phyloP scores from a whole-genome alignment of 106 monocot genomes.

The Vanilla planifolia region DNA sequence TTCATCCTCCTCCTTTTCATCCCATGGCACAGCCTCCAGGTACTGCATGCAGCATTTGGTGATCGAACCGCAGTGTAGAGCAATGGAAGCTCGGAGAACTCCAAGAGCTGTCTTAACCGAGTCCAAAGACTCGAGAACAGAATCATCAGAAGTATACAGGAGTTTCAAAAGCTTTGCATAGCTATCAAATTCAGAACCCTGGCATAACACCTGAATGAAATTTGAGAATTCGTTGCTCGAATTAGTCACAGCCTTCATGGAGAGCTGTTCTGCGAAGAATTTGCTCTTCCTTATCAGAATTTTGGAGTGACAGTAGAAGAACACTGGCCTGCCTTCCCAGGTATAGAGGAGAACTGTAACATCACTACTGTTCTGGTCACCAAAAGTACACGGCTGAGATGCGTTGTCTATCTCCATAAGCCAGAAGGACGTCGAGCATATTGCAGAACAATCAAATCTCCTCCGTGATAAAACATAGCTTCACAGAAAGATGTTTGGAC shows the following conservation, averaged over 20 bases:
- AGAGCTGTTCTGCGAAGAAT: constrained; percentile 48
- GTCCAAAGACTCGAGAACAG: constrained; percentile 51
- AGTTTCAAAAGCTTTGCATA: constrained; percentile 72
- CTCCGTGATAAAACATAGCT: neutral
- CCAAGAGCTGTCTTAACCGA: constrained; percentile 71
- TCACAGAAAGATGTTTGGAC: neutral
- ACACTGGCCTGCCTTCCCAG: constrained; percentile 28
- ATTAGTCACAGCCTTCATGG: neutral
- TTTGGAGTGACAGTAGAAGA: constrained; percentile 25
- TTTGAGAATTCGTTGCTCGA: constrained; percentile 8
- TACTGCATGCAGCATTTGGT: constrained; percentile 54
- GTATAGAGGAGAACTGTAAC: constrained; percentile 28
- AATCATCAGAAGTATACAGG: constrained; percentile 50
- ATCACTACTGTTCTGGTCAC: constrained; percentile 29
- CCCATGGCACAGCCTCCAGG: constrained; percentile 92
- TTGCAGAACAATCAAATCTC: neutral
- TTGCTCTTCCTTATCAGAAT: constrained; percentile 32
- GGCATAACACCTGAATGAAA: constrained; percentile 53
- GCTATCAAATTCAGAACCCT: constrained; percentile 45
- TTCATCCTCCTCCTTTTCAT: constrained; percentile 93
- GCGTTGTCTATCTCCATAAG: constrained; percentile 3
- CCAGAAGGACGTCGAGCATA: neutral
- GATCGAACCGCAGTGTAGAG: constrained; percentile 53
- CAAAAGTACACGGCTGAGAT: constrained; percentile 10
- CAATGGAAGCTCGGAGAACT: constrained; percentile 61